phyloP scores from a whole-genome alignment of 305 asterid genomes.

The Rubia tinctorum region DNA sequence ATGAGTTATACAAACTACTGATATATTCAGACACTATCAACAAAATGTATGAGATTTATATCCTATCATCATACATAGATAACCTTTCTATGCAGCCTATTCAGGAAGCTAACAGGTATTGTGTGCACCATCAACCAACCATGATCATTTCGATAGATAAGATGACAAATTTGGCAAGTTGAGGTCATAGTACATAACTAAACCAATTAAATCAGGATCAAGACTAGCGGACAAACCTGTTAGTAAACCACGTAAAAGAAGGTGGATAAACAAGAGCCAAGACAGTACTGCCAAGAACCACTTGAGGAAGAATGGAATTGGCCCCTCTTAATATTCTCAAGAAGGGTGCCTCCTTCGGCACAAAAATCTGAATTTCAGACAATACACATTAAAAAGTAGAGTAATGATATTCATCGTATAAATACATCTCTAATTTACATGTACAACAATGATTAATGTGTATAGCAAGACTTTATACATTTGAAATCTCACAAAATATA shows the following conservation, averaged over 20 bases:
- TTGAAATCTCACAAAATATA: background rate
- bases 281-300: constrained; percentile 76
- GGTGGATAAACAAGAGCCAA: constrained; percentile 93
- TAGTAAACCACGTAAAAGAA: constrained; percentile 91
- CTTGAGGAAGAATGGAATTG: constrained; percentile 78
- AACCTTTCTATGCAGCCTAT: background rate
- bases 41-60: background rate
- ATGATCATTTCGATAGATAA: background rate
- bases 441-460: background rate
- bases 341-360: constrained; percentile 42
- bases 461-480: background rate
- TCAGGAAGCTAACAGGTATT: background rate
- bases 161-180: background rate
- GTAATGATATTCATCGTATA: background rate
- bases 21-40: background rate
- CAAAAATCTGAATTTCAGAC: constrained; percentile 33
- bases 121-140: background rate
- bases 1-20: background rate
- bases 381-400: background rate
- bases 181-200: background rate
- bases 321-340: constrained; percentile 66
- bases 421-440: background rate
- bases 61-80: background rate
- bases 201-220: background rate
- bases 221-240: constrained; percentile 48